Conservation (phyloP, 2,329 filamentous ascomycete species). For the Hymenoscyphus fructigenus region DNA sequence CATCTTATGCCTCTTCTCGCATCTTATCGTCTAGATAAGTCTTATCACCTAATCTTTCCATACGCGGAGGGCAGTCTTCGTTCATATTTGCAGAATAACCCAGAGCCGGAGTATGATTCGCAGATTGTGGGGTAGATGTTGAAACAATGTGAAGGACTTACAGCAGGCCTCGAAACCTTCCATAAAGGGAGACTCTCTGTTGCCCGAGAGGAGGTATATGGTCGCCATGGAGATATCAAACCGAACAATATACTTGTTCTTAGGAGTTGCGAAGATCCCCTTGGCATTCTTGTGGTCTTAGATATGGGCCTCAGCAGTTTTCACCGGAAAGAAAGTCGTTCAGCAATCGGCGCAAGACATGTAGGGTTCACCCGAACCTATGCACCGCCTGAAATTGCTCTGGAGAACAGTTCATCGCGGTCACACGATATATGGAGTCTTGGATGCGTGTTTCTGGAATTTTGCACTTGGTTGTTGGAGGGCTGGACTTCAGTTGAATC, state of each 20-base stretch:
- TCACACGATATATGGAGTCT: slow-evolving; percentile 41
- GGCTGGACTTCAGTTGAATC: slow-evolving; percentile 25
- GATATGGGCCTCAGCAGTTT: slow-evolving; percentile 39
- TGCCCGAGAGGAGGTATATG: slow-evolving; percentile 25
- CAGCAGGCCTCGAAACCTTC: slow-evolving; percentile 26
- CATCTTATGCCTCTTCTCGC: slow-evolving; percentile 35
- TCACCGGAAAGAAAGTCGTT: slow-evolving; percentile 37
- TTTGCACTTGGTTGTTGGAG: slow-evolving; percentile 38
- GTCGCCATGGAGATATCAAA: slow-evolving; percentile 40
- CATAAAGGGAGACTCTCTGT: slow-evolving; percentile 28
- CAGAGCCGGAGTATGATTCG: slow-evolving; percentile 17
- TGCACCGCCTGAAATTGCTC: slow-evolving; percentile 41
- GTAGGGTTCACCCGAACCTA: slow-evolving; percentile 36
- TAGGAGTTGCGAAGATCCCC: slow-evolving; percentile 21
- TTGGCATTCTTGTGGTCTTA: slow-evolving; percentile 30
- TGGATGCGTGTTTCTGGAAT: slow-evolving; percentile 40
- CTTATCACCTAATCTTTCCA: slow-evolving; percentile 36
- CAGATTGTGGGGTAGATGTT: slow-evolving; percentile 31
- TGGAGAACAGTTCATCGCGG: slow-evolving; percentile 35
- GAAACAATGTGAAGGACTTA: slow-evolving; percentile 34
- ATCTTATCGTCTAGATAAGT: slow-evolving; percentile 26
- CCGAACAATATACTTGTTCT: slow-evolving; percentile 39
- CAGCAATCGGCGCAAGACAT: slow-evolving; percentile 25
- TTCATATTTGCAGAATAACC: slow-evolving; percentile 30
- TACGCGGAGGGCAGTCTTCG: slow-evolving; percentile 31